Base-by-base conservation (phyloP, 148 eudicot species). In the Pouteria glomerata region DNA sequence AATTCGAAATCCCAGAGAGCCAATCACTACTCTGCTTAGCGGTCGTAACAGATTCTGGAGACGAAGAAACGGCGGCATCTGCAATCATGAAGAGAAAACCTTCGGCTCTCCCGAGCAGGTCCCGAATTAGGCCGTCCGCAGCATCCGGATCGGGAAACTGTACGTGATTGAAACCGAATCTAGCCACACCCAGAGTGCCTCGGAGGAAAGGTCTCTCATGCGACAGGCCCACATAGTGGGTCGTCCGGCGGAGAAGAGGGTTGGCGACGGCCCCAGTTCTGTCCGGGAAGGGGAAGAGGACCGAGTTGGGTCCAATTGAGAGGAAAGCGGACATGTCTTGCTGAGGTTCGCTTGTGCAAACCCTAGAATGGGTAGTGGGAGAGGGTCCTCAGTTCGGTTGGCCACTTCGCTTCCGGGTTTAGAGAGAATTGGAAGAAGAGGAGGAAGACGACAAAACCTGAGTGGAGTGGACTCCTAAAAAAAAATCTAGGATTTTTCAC, bases 1-100 rank as follows among this genome's bases (percentile, higher is more conserved):
- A 86, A 78, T 72, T 70, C 34, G 84, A 80, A 76, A 87, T 87
- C 75, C 91, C 88, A 67, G 91, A 87, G 44, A 87, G 78, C 91
- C 91, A 87, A 79, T 87, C 91, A 72, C 53, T 57, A 64, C 57
- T 73, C 78, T 81, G 78, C 57, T 79, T 79, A 3, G 73, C 75
- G 51, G 21, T 61, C 57, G 73, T 74, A 63, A 58, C 75, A 21
- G 74, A n/a, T 48, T 74, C 80, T 12, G 86, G 31, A 73, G n/a
- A 71, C 57, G 67, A 61, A 2, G 75, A 67, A 61, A 86, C 87
- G 1, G 85, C 83, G 51, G 86, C 86, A 81, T 87, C 91, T 66
- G 88, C 88, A 51, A 87, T 16, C 19, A 85, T 82, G 48, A 80
- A 87, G 27, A 84, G 41, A 29, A 84, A 56, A n/a, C 86, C 86